A percentile compares a stretch with the other conserved stretches of the same genome.
These are phyloP conservation scores for Diplodia intermedia DNA, from an alignment of 2,329 filamentous ascomycete species.

Conservation along the genomic window DNA sequence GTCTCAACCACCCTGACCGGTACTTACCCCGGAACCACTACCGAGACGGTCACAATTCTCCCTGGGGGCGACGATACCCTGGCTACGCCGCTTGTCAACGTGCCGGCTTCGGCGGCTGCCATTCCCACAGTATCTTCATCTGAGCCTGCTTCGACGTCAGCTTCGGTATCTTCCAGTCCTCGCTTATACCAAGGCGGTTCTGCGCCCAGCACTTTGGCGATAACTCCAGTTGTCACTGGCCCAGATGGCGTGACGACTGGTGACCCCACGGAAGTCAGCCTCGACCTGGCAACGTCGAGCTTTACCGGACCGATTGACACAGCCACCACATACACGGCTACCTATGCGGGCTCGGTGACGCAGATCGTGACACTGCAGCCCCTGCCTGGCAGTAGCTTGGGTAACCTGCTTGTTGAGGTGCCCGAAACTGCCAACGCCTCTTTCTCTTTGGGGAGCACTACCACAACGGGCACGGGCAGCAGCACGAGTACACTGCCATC, in stretches of 20 bases:
- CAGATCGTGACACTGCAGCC: neutral
- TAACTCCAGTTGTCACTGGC: neutral
- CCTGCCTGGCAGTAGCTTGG: neutral
- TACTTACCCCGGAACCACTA: slow-evolving; percentile 2
- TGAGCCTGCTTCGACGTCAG: neutral
- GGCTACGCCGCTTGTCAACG: neutral
- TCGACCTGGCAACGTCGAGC: neutral
- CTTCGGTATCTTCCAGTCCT: neutral
- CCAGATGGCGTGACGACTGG: neutral
- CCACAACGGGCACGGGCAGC: too few species aligned
- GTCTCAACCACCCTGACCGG: neutral
- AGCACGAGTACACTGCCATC: too few species aligned
- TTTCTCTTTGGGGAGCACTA: too few species aligned
- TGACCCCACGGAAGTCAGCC: neutral
- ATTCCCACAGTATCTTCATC: neutral
- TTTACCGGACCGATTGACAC: neutral
- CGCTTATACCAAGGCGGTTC: neutral
- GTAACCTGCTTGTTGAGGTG: neutral
- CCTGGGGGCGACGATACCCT: neutral
- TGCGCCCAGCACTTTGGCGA: neutral
- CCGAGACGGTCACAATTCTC: neutral
- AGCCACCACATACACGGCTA: neutral
- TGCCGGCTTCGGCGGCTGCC: neutral
- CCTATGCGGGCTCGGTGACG: neutral
- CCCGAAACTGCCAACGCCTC: neutral